Evolutionary conservation across 2,329 filamentous ascomycete genomes (phyloP).

Genomic region (Verticillium isaacii): DNA sequence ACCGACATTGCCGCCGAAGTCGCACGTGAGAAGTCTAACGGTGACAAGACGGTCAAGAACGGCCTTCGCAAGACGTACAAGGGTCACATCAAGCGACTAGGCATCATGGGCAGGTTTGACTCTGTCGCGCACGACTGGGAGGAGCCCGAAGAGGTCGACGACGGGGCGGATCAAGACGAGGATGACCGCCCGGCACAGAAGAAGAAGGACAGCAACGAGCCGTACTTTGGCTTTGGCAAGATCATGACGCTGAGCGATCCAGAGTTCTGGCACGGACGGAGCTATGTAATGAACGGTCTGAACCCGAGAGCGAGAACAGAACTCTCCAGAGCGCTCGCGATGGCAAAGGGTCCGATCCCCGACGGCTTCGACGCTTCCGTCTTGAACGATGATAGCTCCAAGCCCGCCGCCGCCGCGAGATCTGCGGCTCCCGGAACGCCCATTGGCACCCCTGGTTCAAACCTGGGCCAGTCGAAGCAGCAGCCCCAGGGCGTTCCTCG

Average conservation of each 20-base stretch:
- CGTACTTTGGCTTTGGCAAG: constrained; percentile 46
- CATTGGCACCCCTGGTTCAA: constrained; percentile 43
- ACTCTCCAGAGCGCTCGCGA: constrained; percentile 47
- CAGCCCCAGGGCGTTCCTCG: constrained; percentile 27
- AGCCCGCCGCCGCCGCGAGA: constrained; percentile 28
- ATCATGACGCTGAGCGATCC: constrained; percentile 45
- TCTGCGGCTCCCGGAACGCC: constrained; percentile 51
- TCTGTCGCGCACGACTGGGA: constrained; percentile 42
- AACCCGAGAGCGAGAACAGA: constrained; percentile 35
- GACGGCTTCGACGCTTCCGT: constrained; percentile 53
- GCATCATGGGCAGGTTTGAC: constrained; percentile 58
- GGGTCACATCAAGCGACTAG: constrained; percentile 60
- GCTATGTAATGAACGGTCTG: constrained; percentile 50
- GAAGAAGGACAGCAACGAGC: constrained; percentile 52
- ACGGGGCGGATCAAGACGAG: constrained; percentile 39
- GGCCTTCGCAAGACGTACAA: constrained; percentile 65
- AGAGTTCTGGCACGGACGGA: constrained; percentile 18
- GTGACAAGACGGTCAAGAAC: constrained; percentile 51
- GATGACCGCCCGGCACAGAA: constrained; percentile 44
- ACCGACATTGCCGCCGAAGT: constrained; percentile 54
- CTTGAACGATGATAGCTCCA: constrained; percentile 48
- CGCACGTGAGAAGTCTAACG: constrained; percentile 58
- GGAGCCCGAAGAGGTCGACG: constrained; percentile 31
- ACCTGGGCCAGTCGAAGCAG: constrained; percentile 16
- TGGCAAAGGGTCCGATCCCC: constrained; percentile 53